Percentiles rank a stretch among this genome's conserved stretches.
These are phyloP conservation scores for Ogataea corticis DNA, from an alignment of 805 yeast species.

Conservation along the genomic window DNA sequence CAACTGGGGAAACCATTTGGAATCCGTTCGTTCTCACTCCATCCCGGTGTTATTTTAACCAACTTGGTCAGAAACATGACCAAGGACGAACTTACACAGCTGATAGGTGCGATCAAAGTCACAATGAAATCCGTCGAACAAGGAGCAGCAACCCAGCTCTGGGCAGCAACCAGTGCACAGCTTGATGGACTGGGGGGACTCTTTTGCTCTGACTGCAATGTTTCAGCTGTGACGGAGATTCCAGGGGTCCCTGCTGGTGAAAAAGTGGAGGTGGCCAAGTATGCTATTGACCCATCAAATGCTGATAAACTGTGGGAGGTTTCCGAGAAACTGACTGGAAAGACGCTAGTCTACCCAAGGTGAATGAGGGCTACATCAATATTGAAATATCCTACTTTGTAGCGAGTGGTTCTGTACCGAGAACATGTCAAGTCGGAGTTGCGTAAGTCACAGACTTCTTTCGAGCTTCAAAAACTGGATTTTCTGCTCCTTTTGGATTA, in stretches of 20 bases:
- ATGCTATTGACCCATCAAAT: slow-evolving; percentile 5
- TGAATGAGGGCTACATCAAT: too few species aligned
- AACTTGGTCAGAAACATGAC: slow-evolving; percentile 6
- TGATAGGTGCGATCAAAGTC: not conserved
- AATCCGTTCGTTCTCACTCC: slow-evolving; percentile 7
- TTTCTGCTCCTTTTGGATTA: too few species aligned
- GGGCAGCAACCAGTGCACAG: slow-evolving; percentile 7
- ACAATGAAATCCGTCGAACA: slow-evolving; percentile 3
- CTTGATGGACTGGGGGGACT: slow-evolving; percentile 7
- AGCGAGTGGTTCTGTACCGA: too few species aligned
- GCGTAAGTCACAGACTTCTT: too few species aligned
- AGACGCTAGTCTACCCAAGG: not conserved
- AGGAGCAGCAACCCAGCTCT: slow-evolving; percentile 6
- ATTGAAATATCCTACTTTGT: too few species aligned
- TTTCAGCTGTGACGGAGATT: not conserved
- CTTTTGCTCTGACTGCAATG: slow-evolving; percentile 1
- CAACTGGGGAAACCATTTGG: slow-evolving; percentile 3
- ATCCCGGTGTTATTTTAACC: slow-evolving; percentile 8
- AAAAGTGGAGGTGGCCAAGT: not conserved
- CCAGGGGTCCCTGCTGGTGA: too few species aligned
- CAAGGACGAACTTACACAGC: not conserved
- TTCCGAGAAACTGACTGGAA: slow-evolving; percentile 3
- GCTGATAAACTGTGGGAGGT: slow-evolving; percentile 8
- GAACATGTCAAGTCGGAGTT: too few species aligned
- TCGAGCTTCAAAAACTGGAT: too few species aligned